These are phyloP conservation scores for Hymenotorrendiella dingleyae DNA, from an alignment of 2,329 filamentous ascomycete species.

Conservation along the genomic window DNA sequence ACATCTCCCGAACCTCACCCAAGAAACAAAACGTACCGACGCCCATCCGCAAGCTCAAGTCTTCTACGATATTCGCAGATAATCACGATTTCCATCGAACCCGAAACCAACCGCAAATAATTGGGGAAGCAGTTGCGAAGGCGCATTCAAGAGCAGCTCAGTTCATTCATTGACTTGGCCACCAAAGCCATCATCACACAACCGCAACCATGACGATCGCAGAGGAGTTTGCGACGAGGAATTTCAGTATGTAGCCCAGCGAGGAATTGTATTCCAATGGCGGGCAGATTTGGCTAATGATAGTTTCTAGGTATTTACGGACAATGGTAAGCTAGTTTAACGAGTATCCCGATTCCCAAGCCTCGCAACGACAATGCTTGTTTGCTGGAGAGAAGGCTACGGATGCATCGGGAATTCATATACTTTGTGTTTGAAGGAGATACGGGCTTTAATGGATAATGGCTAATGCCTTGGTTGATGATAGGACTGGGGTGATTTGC, in stretches of 20 bases:
- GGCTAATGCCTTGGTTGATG: conserved; percentile 12
- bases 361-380: neutral
- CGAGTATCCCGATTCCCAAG: neutral
- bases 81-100: no score
- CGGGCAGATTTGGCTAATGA: conserved; percentile 21
- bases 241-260: conserved; percentile 58
- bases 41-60: no score
- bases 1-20: no score
- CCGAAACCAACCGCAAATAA: no score
- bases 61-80: no score
- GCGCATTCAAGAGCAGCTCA: conserved; percentile 3
- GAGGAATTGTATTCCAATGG: neutral
- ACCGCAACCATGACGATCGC: conserved; percentile 59
- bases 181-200: conserved; percentile 7
- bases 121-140: neutral
- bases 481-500: conserved; percentile 62
- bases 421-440: neutral
- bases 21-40: no score
- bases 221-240: conserved; percentile 66
- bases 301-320: conserved; percentile 58
- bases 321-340: conserved; percentile 56
- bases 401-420: no score
- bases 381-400: no score
- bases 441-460: neutral
- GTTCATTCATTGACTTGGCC: neutral